Percentiles rank a stretch among this genome's conserved stretches.
These are phyloP conservation scores for Poa pratensis DNA, from an alignment of 176 grass and related monocot species.

Conservation along the genomic window DNA sequence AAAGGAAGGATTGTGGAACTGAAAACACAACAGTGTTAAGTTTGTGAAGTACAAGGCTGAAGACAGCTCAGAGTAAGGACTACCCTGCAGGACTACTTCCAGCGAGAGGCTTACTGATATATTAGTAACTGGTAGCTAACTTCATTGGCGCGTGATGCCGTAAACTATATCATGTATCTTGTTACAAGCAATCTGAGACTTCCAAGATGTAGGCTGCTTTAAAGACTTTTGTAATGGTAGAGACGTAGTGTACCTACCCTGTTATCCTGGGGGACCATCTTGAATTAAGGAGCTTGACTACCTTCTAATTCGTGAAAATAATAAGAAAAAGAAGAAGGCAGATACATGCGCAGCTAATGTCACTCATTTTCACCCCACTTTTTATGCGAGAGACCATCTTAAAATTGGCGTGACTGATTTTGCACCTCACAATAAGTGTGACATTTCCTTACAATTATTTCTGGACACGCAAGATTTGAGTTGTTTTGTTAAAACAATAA, in stretches of 20 bases:
- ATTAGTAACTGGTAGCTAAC: constrained; percentile 19
- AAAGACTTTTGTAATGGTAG: constrained; percentile 28
- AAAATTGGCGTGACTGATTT: no score
- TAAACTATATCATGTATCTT: constrained; percentile 28
- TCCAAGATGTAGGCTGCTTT: constrained; percentile 24
- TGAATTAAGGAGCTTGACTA: not conserved
- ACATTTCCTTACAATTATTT: no score
- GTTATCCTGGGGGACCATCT: not conserved
- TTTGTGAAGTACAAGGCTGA: constrained; percentile 67
- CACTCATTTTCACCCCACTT: not conserved
- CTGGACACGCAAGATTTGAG: no score
- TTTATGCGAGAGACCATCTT: no score
- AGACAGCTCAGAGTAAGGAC: constrained; percentile 55
- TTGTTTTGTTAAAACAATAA: no score
- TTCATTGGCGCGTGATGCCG: no score
- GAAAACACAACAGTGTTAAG: constrained; percentile 53
- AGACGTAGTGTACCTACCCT: not conserved
- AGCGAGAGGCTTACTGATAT: no score
- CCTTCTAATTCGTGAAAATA: no score
- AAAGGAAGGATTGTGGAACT: constrained; percentile 55
- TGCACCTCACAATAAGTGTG: no score
- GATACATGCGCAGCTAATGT: not conserved
- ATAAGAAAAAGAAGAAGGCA: no score
- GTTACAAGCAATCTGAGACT: constrained; percentile 30
- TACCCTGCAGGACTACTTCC: constrained; percentile 3